Base-by-base conservation (phyloP, 768 basidiomycete genomes). In the Leccinum boreale region DNA sequence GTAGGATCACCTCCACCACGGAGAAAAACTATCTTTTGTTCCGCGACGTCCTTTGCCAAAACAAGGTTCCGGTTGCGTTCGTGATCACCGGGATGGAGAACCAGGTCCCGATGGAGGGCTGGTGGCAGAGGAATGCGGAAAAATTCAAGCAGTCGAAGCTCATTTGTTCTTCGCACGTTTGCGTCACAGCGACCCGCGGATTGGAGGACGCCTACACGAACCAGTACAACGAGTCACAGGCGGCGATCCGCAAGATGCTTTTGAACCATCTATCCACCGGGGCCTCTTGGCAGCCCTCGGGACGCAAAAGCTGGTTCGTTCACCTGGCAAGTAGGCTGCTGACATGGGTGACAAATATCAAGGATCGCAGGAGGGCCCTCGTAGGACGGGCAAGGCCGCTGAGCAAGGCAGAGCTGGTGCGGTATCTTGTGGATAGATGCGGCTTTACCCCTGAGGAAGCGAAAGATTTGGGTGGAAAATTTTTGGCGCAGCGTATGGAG, bases 101-200 rank as follows among this genome's bases (percentile, higher is more conserved):
- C 31, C 42, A 73, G 19, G 56, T 58, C 0, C 56, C 61, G 15
- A 73, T 73, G 73, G 72, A 74, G 31, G 23, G 11, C 0, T 73
- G 72, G 72, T 73, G 72, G 73, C 7, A 3, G 7, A 56, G 62
- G 54, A 79, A 79, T 36, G 59, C 67, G 12, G 45, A 44, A 9
- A 10, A 23, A 0, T 79, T 79, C 57, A 31, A 53, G 39, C 50
- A 10, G 42, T 58, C 53, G 24, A 53, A 57, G 4, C 64, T 59
- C 47, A 50, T 26, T 1, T 67, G 73, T 5, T 52, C 57, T 8
- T 73, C 72, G n/a, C 71, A 76, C 23, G 78, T 67, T 0, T 79
- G 79, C 53, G 66, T 79, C 56, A 77, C 76, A 0, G 70, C 74
- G 5, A 75, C 56, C 19, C 58, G 56, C 17, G 69, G 75, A 6